Evolutionary conservation across 768 basidiomycete genomes (phyloP).

Genomic region (Agaricus blazei): DNA sequence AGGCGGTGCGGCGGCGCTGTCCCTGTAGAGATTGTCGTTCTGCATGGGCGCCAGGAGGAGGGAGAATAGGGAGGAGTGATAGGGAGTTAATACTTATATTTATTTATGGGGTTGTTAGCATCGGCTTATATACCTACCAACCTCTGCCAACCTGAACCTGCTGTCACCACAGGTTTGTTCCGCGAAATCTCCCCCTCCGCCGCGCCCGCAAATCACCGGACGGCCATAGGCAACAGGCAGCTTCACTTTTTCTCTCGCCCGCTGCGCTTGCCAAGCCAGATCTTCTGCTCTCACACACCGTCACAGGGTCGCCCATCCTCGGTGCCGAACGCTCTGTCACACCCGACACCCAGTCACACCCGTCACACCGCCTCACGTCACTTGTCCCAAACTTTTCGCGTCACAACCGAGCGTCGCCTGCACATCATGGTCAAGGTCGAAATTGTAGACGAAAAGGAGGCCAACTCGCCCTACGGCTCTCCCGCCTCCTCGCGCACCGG

Average conservation of each 20-base stretch:
- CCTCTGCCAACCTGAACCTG: neutral
- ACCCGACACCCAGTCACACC: constrained; percentile 9
- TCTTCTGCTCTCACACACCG: neutral
- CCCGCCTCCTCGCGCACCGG: constrained; percentile 69
- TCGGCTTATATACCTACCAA: constrained; percentile 5
- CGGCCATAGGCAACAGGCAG: neutral
- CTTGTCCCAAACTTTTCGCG: constrained; percentile 12
- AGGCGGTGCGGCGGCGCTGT: constrained; percentile 16
- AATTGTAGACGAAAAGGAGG: constrained; percentile 81
- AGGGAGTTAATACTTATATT: constrained; percentile 30
- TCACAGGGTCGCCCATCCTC: constrained; percentile 8
- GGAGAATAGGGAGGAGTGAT: constrained; percentile 18
- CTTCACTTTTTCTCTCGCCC: neutral
- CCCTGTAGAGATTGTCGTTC: constrained; percentile 24
- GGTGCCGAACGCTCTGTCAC: constrained; percentile 11
- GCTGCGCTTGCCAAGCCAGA: constrained; percentile 8
- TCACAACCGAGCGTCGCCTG: constrained; percentile 18
- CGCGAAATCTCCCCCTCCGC: neutral
- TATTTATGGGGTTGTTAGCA: constrained; percentile 13
- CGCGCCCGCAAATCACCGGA: neutral
- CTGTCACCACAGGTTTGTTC: constrained; percentile 1
- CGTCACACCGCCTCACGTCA: constrained; percentile 12
- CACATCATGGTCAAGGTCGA: constrained; percentile 86
- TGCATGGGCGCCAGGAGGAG: constrained; percentile 26
- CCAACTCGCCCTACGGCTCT: constrained; percentile 68